Conservation (phyloP, 805 yeast genomes). For the Candida fluviatilis region DNA sequence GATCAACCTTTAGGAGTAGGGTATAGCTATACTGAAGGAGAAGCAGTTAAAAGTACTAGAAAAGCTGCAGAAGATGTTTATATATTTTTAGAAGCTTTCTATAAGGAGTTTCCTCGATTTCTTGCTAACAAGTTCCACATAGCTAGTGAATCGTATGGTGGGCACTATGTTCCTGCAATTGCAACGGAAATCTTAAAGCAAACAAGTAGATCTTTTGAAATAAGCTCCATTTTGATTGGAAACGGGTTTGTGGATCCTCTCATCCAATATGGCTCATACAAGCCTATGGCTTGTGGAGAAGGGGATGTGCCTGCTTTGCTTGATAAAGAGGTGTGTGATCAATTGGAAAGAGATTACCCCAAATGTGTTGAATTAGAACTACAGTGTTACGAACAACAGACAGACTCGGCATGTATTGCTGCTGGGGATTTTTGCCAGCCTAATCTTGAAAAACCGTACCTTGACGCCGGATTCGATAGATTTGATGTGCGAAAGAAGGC, state of each 20-base stretch:
- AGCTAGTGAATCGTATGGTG: constrained; percentile 41
- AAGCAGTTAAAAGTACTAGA: constrained; percentile 18
- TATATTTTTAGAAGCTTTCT: constrained; percentile 27
- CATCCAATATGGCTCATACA: constrained; percentile 65
- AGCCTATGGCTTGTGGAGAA: constrained; percentile 82
- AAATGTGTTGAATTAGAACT: constrained; percentile 19
- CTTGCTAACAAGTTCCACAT: constrained; percentile 23
- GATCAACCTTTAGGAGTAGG: constrained; percentile 29
- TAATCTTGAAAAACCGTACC: constrained; percentile 24
- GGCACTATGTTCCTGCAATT: constrained; percentile 41
- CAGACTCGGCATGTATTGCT: constrained; percentile 38
- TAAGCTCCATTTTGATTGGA: constrained; percentile 81
- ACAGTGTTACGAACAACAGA: constrained; percentile 27
- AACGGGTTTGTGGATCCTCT: constrained; percentile 85
- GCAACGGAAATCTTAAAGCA: constrained; percentile 36
- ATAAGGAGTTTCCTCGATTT: constrained; percentile 23
- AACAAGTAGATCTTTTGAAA: constrained; percentile 39
- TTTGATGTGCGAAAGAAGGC: constrained; percentile 59
- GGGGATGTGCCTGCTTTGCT: constrained; percentile 30
- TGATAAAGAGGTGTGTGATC: constrained; percentile 20
- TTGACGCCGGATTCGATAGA: constrained; percentile 53
- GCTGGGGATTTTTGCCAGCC: constrained; percentile 29
- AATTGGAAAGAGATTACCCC: constrained; percentile 22
- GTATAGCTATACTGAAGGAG: constrained; percentile 15
- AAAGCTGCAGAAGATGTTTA: constrained; percentile 25